Conservation (phyloP, 495 filamentous ascomycete genomes). For the Trichoderma erinaceum region DNA sequence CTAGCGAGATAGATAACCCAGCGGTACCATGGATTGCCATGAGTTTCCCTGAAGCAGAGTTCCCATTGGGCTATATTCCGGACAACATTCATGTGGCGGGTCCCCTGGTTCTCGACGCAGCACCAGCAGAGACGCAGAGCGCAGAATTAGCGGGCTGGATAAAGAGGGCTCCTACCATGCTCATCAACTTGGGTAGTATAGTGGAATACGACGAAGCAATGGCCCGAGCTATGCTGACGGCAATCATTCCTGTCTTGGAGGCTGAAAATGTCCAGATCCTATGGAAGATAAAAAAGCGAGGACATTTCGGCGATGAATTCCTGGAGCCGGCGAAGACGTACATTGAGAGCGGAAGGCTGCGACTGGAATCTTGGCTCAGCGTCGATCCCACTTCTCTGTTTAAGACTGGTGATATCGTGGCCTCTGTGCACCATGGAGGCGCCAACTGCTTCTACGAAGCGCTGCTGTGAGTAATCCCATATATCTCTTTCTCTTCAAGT, state of each 20-base stretch:
- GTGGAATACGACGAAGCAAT: slow-evolving; percentile 23
- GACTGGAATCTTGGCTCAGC: slow-evolving; percentile 38
- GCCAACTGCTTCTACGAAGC: slow-evolving; percentile 47
- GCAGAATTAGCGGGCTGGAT: slow-evolving; percentile 41
- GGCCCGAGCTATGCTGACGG: slow-evolving; percentile 27
- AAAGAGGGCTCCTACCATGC: slow-evolving; percentile 32
- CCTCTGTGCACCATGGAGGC: slow-evolving; percentile 47
- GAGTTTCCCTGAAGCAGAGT: slow-evolving; percentile 38
- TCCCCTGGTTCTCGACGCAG: slow-evolving; percentile 12
- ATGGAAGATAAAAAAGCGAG: slow-evolving; percentile 39
- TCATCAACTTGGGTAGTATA: slow-evolving; percentile 42
- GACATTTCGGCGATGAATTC: slow-evolving; percentile 9
- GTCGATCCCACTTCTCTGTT: slow-evolving; percentile 42
- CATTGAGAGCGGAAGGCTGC: slow-evolving; percentile 25
- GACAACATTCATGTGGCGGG: slow-evolving; percentile 25
- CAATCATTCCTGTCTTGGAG: slow-evolving; percentile 33
- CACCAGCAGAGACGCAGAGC: slow-evolving; percentile 23
- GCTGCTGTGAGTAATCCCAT: slow-evolving; percentile 34
- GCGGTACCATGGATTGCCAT: slow-evolving; percentile 36
- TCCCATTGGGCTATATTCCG: slow-evolving; percentile 36
- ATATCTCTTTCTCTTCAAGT: not conserved
- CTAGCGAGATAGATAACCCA: slow-evolving; percentile 22
- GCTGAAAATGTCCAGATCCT: slow-evolving; percentile 33
- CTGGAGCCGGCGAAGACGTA: slow-evolving; percentile 1
- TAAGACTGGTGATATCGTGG: slow-evolving; percentile 35